These are phyloP conservation scores for Phytophthora parvispora DNA, from an alignment of 352 stramenopile species.

Conservation along the genomic window DNA sequence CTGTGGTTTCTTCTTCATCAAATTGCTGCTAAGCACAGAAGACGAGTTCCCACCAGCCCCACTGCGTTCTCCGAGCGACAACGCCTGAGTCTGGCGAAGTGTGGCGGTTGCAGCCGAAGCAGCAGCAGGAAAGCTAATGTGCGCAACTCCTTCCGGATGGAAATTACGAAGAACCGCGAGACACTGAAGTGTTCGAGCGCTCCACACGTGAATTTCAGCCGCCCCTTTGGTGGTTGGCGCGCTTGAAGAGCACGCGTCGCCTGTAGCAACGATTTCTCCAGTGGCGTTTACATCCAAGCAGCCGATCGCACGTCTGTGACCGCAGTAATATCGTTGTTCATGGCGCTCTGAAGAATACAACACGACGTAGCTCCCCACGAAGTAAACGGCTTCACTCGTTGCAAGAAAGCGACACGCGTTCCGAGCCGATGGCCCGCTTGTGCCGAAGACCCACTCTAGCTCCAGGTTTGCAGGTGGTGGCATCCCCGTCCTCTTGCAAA, in stretches of 20 bases:
- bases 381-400: slow-evolving; percentile 75
- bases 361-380: slow-evolving; percentile 80
- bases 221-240: not conserved
- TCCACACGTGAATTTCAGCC: slow-evolving; percentile 82
- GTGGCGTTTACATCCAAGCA: slow-evolving; percentile 71
- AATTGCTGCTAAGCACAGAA: slow-evolving; percentile 47
- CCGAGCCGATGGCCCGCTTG: slow-evolving; percentile 48
- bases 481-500: slow-evolving; percentile 28
- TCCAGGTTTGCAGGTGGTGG: slow-evolving; percentile 72
- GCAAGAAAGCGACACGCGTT: slow-evolving; percentile 61
- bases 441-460: slow-evolving; percentile 86
- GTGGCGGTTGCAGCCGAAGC: slow-evolving; percentile 54
- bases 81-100: slow-evolving; percentile 40
- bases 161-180: slow-evolving; percentile 76
- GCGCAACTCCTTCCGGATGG: slow-evolving; percentile 60
- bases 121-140: slow-evolving; percentile 66
- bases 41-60: slow-evolving; percentile 32
- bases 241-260: slow-evolving; percentile 24
- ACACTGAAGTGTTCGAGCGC: slow-evolving; percentile 69
- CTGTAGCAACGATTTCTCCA: slow-evolving; percentile 77
- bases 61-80: slow-evolving; percentile 39
- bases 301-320: slow-evolving; percentile 66
- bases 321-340: slow-evolving; percentile 78
- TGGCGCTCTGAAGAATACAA: slow-evolving; percentile 73
- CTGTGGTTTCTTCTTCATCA: slow-evolving; percentile 66